Base-by-base conservation (phyloP, 2,329 filamentous ascomycete genomes). In the Pseudogymnoascus sp. region DNA sequence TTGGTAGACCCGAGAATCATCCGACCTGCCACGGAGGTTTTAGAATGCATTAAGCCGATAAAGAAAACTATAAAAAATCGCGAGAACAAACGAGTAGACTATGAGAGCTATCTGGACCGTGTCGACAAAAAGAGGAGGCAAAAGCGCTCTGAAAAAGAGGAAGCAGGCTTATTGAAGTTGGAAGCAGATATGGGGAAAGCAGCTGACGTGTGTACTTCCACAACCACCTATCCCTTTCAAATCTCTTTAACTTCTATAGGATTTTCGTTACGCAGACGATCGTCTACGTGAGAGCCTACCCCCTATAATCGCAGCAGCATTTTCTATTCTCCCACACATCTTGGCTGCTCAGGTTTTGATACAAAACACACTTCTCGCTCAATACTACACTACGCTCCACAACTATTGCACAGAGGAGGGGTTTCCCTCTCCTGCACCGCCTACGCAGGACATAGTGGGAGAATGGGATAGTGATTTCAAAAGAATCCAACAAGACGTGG, bases 51-150 rank as follows among this genome's bases (percentile, higher is more conserved):
- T 65, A 84, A 86, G 67, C 86, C 88, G 1, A 80, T 94, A 72
- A 87, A 89, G 70, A 94, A 92, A 76, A 87, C 86, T 1, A 90
- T 95, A 71, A 94, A 93, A 77, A 92, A 91, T 74, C 80, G 91
- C 56, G 90, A 94, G 72, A 89, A 92, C 70, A 90, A 86, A 75
- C 87, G 91, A 62, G 73, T 92, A 64, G 91, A 95, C 73, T 94
- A 86, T 71, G 91, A 96, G 75, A 84, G 89, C 68, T 87, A 87
- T 68, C 86, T 90, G 73, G 84, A 86, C 68, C 85, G 86, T 66
- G 85, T 87, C 37, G 87, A 89, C 70, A 85, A 84, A 69, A 80
- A 85, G 68, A 87, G 86, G 72, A 94, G 94, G 74, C 77, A 82
- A 21, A 86, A 83, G 38, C 84, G 86, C 63, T 86, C 84, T 3